Evolutionary conservation across 805 yeast genomes (phyloP).

Genomic region (Sugiyamaella boreocaroliniensis): DNA sequence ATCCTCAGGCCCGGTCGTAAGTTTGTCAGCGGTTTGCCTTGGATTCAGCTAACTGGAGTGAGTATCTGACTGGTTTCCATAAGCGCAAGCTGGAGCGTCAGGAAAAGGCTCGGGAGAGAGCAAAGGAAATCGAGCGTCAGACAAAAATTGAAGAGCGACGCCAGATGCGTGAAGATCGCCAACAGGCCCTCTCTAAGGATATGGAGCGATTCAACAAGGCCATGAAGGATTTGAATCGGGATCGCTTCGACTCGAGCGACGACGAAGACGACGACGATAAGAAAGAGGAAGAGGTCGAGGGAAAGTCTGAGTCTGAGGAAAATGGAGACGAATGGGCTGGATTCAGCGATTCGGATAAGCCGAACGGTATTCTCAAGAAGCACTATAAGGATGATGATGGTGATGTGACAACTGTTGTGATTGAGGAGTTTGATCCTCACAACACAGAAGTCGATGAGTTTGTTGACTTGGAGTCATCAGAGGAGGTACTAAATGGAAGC

Average conservation of each 20-base stretch:
- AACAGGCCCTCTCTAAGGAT: slow-evolving; percentile 57
- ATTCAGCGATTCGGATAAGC: slow-evolving; percentile 17
- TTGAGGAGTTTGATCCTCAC: slow-evolving; percentile 51
- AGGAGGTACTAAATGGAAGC: slow-evolving; percentile 64
- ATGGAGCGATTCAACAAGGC: slow-evolving; percentile 49
- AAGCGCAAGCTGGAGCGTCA: slow-evolving; percentile 85
- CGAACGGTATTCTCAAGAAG: slow-evolving; percentile 41
- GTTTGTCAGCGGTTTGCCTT: slow-evolving; percentile 13
- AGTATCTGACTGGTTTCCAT: slow-evolving; percentile 90
- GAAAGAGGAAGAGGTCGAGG: slow-evolving; percentile 25
- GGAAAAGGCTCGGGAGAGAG: slow-evolving; percentile 72
- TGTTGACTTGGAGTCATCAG: slow-evolving; percentile 64
- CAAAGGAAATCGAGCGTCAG: slow-evolving; percentile 69
- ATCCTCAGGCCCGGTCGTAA: slow-evolving; percentile 59
- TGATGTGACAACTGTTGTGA: slow-evolving; percentile 42
- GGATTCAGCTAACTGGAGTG: slow-evolving; percentile 30
- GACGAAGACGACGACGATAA: slow-evolving; percentile 26
- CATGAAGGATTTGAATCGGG: slow-evolving; percentile 31
- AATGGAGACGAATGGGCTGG: slow-evolving; percentile 31
- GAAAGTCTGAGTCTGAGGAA: slow-evolving; percentile 26
- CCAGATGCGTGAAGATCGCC: slow-evolving; percentile 61
- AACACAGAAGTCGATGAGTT: slow-evolving; percentile 44
- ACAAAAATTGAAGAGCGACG: slow-evolving; percentile 72
- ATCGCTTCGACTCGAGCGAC: not conserved
- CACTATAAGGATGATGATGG: slow-evolving; percentile 36